These are phyloP conservation scores for Phytophthora cryptogea DNA, from an alignment of 352 stramenopile genomes.

Conservation along the genomic window DNA sequence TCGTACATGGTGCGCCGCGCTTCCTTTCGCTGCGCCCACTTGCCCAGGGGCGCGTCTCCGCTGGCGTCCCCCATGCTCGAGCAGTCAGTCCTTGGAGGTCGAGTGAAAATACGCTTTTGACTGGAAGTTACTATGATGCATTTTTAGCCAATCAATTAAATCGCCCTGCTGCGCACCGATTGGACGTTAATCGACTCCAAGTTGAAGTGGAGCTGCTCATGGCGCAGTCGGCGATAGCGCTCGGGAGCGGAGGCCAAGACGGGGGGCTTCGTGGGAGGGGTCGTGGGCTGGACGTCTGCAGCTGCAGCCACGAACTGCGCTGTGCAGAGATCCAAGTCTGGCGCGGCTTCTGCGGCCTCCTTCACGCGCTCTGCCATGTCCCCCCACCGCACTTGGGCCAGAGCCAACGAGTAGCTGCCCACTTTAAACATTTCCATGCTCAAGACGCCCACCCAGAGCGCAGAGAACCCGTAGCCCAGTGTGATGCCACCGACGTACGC, in stretches of 20 bases:
- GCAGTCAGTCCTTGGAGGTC: neutral
- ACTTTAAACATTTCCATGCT: conserved; percentile 75
- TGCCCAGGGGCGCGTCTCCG: conserved; percentile 55
- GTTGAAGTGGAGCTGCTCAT: conserved; percentile 22
- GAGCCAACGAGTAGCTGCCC: conserved; percentile 44
- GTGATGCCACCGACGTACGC: conserved; percentile 55
- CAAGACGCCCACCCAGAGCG: conserved; percentile 66
- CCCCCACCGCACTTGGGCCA: conserved; percentile 52
- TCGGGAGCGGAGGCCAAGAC: conserved; percentile 41
- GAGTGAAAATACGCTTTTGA: neutral
- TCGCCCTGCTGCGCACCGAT: conserved; percentile 17
- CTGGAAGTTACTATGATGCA: conserved; percentile 4
- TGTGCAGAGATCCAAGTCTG: conserved; percentile 50
- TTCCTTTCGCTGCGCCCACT: conserved; percentile 73
- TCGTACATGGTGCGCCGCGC: conserved; percentile 84
- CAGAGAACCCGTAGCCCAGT: conserved; percentile 59
- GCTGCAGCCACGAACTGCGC: conserved; percentile 70
- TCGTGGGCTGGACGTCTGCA: conserved; percentile 60
- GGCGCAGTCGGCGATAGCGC: conserved; percentile 32
- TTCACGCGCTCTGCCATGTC: conserved; percentile 53
- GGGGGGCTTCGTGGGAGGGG: conserved; percentile 46
- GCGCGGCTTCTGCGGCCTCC: conserved; percentile 46
- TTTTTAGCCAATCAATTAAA: conserved; percentile 24
- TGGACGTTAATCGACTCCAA: conserved; percentile 23
- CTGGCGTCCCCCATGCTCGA: conserved; percentile 38